Base-by-base conservation (phyloP, 2,329 filamentous ascomycete species). In the Zymoseptoria tritici region DNA sequence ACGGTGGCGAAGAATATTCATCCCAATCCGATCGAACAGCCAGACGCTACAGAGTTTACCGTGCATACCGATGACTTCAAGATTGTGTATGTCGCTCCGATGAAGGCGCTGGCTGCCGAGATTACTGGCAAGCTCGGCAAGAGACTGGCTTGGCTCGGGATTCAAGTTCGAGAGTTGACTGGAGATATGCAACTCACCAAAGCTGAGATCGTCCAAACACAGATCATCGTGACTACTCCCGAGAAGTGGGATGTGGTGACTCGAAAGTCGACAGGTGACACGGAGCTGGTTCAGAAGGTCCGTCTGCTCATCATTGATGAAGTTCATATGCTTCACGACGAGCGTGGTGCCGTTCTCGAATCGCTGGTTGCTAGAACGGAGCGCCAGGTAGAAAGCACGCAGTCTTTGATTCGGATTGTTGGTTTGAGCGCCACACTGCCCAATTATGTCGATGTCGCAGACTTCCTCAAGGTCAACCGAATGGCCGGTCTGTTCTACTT, bases 231-330 rank as follows among this genome's bases (percentile, higher is more conserved):
- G 55, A 99, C 95, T 0, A 99, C 94, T 0, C 94, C 94, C 42
- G 94, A 99, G 76, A 99, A 99, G 76, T 99, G 95, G 95, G 94
- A 99, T 73, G 94, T 99, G 0, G 90, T 99, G 4, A 99, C 94
- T 2, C 84, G 94, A 62, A 99, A 97, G 76, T 95, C 93, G 59
- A 97, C 92, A 0, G 94, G 95, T 16, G 94, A 99, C 72, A 97
- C 94, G 0, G 94, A 97, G 72, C 83, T 99, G 2, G 95, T 99
- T 13, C 94, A 99, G 70, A 99, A 99, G 73, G 94, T 99, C 22
- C 86, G 93, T 9, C 80, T 99, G 1, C 82, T 99, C 61, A 97
- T 99, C 69, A 97, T 99, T 63, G 94, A 99, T 74, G 94, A 99
- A 77, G 94, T 99, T 1, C 94, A 99, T 72, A 99, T 99, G 95